Evolutionary conservation across 2,329 filamentous ascomycete genomes (phyloP), one percentile per base, ranked within the genome.

Genomic region (Xylaria sp.): DNA sequence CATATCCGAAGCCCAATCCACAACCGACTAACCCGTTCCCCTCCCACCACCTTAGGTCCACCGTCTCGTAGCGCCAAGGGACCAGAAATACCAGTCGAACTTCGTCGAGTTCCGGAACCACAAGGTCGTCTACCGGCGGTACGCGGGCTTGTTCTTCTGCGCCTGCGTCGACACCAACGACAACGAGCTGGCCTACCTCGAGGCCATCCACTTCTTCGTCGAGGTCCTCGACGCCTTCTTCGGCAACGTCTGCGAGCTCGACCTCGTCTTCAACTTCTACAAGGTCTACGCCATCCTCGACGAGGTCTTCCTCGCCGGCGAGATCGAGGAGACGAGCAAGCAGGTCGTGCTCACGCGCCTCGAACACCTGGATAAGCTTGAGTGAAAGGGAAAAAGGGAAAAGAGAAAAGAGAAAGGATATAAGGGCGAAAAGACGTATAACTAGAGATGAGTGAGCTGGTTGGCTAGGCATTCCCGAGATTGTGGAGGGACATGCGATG

Each of bases 11-110:
- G 4, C 54, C 37, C 13, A 23, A n/a, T 6, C 21, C 6, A 53
- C 53, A 16, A 35, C 23, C 47, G 57, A 37, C 63, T 61, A 60
- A 53, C 62, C 57, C 35, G 44, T 12, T 21, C 21, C 53, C 18
- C n/a, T 16, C 40, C 44, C 68, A 58, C 57, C 21, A 29, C 44
- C 21, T 58, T 75, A 94, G 91, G 93, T 98, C 76, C 96, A 99
- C 86, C 94, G 96, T 71, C 93, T 99, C 75, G 95, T 99, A 70
- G 96, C 96, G 0, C 96, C 96, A 6, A 93, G 96, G 79, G 96
- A 99, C 83, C 96, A 99, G 80, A 99, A 99, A 81, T 97, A 99
- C 86, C 96, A 99, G 81, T 97, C 94, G 83, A 99, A 99, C 85
- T 99, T 99, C 78, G 96, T 99, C 86, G 96, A 99, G 83, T 91